Conservation (phyloP, 2,329 filamentous ascomycete species). For the Pseudogymnoascus sp. region DNA sequence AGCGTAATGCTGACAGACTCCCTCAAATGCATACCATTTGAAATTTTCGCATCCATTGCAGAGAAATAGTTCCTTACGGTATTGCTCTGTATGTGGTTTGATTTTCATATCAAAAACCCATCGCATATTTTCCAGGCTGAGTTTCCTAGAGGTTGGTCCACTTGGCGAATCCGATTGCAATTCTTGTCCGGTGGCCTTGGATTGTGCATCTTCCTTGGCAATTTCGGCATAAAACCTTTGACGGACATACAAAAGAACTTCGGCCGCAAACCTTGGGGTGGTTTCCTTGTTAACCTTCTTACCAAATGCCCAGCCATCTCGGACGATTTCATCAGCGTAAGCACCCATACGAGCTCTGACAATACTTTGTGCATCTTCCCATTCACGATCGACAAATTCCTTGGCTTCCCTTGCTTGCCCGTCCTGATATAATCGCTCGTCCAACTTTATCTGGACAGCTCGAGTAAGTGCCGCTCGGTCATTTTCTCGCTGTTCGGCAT, state of each 20-base stretch:
- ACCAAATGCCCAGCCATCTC: conserved; percentile 55
- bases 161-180: conserved; percentile 41
- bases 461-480: conserved; percentile 28
- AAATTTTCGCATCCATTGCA: conserved; percentile 61
- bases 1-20: conserved; percentile 73
- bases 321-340: conserved; percentile 64
- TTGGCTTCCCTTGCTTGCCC: conserved; percentile 39
- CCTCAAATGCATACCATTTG: conserved; percentile 69
- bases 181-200: conserved; percentile 37
- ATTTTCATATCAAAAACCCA: conserved; percentile 75
- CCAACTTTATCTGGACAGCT: conserved; percentile 31
- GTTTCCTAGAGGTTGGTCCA: conserved; percentile 49
- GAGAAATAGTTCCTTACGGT: conserved; percentile 65
- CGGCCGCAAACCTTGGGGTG: conserved; percentile 60
- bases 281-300: conserved; percentile 54
- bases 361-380: conserved; percentile 62
- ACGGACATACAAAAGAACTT: conserved; percentile 60
- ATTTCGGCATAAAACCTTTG: conserved; percentile 57
- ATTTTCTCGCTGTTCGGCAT: conserved; percentile 52
- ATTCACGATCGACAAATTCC: conserved; percentile 57
- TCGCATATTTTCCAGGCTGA: conserved; percentile 79
- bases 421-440: conserved; percentile 24
- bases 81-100: conserved; percentile 57
- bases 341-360: conserved; percentile 55
- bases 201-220: conserved; percentile 42